Evolutionary conservation across 2,329 filamentous ascomycete genomes (phyloP), one percentile per base, ranked within the genome.

Genomic region (Mariannaea sp.): DNA sequence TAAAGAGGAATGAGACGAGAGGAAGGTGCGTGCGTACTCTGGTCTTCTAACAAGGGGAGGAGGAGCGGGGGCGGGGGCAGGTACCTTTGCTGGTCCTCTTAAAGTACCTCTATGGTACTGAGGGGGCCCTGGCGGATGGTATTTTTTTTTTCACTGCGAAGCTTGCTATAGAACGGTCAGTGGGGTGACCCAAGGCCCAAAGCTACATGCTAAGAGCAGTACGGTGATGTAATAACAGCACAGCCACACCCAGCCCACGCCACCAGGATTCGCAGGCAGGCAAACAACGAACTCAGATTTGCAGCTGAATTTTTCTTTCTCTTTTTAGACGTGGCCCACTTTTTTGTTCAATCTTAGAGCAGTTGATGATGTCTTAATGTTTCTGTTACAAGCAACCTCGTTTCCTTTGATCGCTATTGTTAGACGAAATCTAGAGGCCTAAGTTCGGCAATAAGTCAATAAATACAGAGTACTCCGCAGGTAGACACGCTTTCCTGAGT

Each of bases 11-110:
- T 47, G 44, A 41, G 32, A 49, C 14, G 40, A 22, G 22, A n/a
- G n/a, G n/a, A n/a, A n/a, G n/a, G n/a, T n/a, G n/a, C n/a, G n/a
- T n/a, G n/a, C n/a, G n/a, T n/a, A n/a, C n/a, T n/a, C n/a, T 55
- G 53, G 55, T 42, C 27, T 30, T 49, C 51, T 52, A 22, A n/a
- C 17, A 39, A n/a, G 61, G 52, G 56, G 55, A 48, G 44, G 50
- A 49, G 50, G 38, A 56, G 45, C 36, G 46, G 43, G 59, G 57
- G 44, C 49, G 49, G 49, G 54, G 52, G 47, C 32, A 44, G 24
- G 49, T 39, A 45, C 49, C 32, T 12, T 26, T 27, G 13, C 12
- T 16, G 19, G 20, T 43, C 22, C 8, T 12, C 19, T 13, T n/a
- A 16, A 44, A 36, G 20, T 32, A 49, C 19, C 22, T 49, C 17